These are phyloP conservation scores for Sphaerulina vaccinii DNA, from an alignment of 2,329 filamentous ascomycete genomes.

Conservation along the genomic window DNA sequence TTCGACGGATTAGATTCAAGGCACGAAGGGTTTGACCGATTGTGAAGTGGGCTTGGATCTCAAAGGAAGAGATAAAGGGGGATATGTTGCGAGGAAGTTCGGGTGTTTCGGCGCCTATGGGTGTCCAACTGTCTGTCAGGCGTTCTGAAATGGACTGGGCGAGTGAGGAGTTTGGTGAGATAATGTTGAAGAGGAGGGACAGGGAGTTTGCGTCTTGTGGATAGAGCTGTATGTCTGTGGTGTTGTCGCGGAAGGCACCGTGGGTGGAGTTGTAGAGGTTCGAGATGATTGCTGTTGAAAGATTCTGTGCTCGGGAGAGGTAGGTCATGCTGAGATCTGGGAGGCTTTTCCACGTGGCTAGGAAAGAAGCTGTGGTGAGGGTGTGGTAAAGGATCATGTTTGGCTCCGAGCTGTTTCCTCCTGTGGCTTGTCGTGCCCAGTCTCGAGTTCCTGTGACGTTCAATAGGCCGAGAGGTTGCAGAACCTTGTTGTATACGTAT, in stretches of 20 bases:
- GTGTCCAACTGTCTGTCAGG: constrained; percentile 45
- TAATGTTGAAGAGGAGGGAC: constrained; percentile 42
- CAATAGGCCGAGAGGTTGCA: constrained; percentile 43
- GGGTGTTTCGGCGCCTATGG: constrained; percentile 48
- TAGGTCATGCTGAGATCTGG: not conserved
- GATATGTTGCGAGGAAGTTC: constrained; percentile 44
- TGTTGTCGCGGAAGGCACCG: constrained; percentile 42
- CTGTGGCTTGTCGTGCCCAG: constrained; percentile 52
- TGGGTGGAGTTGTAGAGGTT: constrained; percentile 36
- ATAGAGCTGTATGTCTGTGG: constrained; percentile 38
- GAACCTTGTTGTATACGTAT: constrained; percentile 45
- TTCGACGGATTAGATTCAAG: constrained; percentile 44
- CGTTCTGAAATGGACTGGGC: constrained; percentile 38
- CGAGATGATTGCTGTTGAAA: constrained; percentile 28
- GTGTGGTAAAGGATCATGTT: constrained; percentile 53
- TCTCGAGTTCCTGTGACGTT: constrained; percentile 48
- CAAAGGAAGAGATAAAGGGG: constrained; percentile 46
- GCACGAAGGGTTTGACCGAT: constrained; percentile 41
- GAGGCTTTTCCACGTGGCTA: constrained; percentile 36
- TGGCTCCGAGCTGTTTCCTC: constrained; percentile 48
- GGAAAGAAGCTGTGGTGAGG: constrained; percentile 46
- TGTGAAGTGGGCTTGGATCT: constrained; percentile 45
- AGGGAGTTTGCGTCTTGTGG: constrained; percentile 57
- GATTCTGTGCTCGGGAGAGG: not conserved
- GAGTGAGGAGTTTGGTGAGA: constrained; percentile 35